Base-by-base conservation (phyloP, 306 rosid species). In the Cucurbita moschata region DNA sequence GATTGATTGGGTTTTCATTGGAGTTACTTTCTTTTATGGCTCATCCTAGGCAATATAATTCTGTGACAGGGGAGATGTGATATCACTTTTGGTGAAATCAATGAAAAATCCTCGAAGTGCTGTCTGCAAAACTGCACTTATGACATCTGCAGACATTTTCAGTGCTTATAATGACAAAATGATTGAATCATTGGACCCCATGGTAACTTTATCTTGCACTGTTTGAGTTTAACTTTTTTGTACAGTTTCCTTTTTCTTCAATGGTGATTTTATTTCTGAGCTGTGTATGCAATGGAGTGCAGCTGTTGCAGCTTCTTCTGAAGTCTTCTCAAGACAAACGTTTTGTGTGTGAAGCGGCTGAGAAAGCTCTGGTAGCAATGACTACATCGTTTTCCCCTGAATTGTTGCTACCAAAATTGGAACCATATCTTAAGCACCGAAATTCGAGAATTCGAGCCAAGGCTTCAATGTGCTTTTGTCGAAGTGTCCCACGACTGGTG, bases 241-340 rank as follows among this genome's bases (percentile, higher is more conserved):
- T 59, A 13, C 51, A 6, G 16, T 79, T 63, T 21, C 74, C 75
- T 56, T 18, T 68, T 76, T 76, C 55, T 78, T 68, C 50, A 39
- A 40, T 76, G 64, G 54, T 62, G 62, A 67, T 67, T 39, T 52
- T 3, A 46, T 75, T 69, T 52, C 66, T 66, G 58, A 43, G 54
- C 23, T 14, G 21, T 69, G 57, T 23, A 49, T 69, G 58, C n/a
- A 14, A 44, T 82, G 76, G 76, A 80, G 42, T 78, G 85, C 92
- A 95, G 99, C 85, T 95, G 51, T 76, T 88, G 59, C 99, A 95
- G 84, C 96, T 95, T 84, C 97, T 95, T 83, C 99, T 95, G 71
- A 95, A 95, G 84, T 81, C 99, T 78, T 95, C 97, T 8, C 97
- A 91, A 87, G 99, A 95, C 86, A 95, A 91, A 81, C 88, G 97